Percentiles rank a stretch among this genome's conserved stretches.
These are phyloP conservation scores for Sphaerosporella brunnea DNA, from an alignment of 495 filamentous ascomycete species.

Conservation along the genomic window DNA sequence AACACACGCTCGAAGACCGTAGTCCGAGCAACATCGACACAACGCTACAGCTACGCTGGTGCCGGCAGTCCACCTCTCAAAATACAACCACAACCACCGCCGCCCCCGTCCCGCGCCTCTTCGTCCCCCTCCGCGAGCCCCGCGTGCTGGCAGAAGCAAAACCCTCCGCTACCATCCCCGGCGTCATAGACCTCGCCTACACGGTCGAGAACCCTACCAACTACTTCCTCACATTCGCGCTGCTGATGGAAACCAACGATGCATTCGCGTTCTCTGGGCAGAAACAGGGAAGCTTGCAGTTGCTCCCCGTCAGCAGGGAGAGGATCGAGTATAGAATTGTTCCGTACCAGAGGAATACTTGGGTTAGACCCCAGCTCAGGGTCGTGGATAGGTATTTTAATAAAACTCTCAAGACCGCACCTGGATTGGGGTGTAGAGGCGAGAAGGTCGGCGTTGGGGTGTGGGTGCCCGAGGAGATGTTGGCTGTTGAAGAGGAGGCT, in stretches of 20 bases:
- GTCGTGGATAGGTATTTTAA: conserved; percentile 81
- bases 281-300: conserved; percentile 55
- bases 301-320: conserved; percentile 61
- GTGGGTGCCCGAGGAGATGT: conserved; percentile 3
- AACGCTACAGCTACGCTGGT: conserved; percentile 63
- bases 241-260: conserved; percentile 81
- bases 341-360: conserved; percentile 39
- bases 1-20: conserved; percentile 61
- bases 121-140: conserved; percentile 65
- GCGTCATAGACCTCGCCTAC: conserved; percentile 29
- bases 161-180: conserved; percentile 1
- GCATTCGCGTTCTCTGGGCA: conserved; percentile 85
- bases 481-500: neutral
- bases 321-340: conserved; percentile 52
- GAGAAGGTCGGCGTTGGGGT: conserved; percentile 1
- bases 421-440: conserved; percentile 14
- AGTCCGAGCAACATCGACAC: conserved; percentile 51
- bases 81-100: conserved; percentile 36
- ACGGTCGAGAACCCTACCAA: conserved; percentile 85
- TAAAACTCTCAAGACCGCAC: conserved; percentile 58
- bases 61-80: conserved; percentile 29
- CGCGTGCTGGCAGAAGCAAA: conserved; percentile 45
- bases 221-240: conserved; percentile 80
- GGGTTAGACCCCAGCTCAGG: conserved; percentile 55
- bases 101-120: conserved; percentile 59